Conservation (phyloP, 1,284 basidiomycete species). For the Afroboletus lepidellus region DNA sequence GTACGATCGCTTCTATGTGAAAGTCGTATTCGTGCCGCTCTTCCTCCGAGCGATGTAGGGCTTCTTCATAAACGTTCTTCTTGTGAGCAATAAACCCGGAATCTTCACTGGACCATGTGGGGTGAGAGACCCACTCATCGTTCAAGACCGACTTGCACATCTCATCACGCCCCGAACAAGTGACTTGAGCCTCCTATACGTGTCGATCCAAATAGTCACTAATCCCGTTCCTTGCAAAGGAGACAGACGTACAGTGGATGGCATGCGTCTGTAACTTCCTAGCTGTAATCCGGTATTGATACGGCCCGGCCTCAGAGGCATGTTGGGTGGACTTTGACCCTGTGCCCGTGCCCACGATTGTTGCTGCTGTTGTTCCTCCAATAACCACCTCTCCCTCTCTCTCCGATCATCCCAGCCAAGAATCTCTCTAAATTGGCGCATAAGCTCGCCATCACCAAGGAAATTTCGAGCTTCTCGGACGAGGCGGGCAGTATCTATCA, state of each 20-base stretch:
- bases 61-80: constrained; percentile 97
- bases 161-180: constrained; percentile 93
- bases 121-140: constrained; percentile 96
- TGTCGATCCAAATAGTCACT: constrained; percentile 10
- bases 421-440: constrained; percentile 85
- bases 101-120: constrained; percentile 93
- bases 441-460: constrained; percentile 73
- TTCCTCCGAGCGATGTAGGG: constrained; percentile 95
- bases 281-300: constrained; percentile 59
- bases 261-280: constrained; percentile 90
- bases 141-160: constrained; percentile 97
- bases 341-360: constrained; percentile 42
- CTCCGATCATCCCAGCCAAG: constrained; percentile 83
- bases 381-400: constrained; percentile 52
- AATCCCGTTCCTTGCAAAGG: not conserved
- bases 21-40: constrained; percentile 99
- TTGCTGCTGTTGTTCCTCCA: constrained; percentile 44
- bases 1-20: constrained; percentile 95
- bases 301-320: constrained; percentile 49
- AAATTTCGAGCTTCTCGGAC: constrained; percentile 67
- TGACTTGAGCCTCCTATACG: constrained; percentile 76
- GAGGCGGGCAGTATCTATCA: constrained; percentile 84
- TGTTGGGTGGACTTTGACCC: constrained; percentile 40
- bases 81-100: constrained; percentile 87
- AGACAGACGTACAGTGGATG: constrained; percentile 59